phyloP scores from a whole-genome alignment of 2,329 filamentous ascomycete species.

The Claviceps digitariae region DNA sequence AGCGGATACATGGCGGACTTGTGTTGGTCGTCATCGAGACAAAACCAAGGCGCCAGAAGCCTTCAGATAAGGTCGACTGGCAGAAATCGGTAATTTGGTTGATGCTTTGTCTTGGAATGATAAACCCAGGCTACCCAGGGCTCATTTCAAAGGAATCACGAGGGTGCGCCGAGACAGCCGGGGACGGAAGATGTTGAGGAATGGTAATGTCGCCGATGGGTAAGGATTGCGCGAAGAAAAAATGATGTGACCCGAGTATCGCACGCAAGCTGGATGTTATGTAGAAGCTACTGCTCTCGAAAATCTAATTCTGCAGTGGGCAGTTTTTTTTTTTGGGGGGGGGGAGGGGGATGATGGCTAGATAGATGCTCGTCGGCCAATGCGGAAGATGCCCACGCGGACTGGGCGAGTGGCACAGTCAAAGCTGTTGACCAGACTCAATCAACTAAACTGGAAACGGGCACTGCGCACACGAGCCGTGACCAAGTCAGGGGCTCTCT shows the following conservation, averaged over 20 bases:
- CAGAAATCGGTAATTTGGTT: too few species aligned
- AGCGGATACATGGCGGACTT: slow-evolving; percentile 6
- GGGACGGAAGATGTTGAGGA: background rate
- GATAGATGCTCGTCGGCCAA: background rate
- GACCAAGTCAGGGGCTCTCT: background rate
- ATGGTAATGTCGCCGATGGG: background rate
- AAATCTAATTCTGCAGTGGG: background rate
- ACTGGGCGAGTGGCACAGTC: background rate
- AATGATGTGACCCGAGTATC: background rate
- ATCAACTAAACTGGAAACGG: background rate
- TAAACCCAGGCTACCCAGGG: background rate
- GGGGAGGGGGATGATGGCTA: too few species aligned
- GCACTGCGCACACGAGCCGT: background rate
- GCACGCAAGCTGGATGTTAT: background rate
- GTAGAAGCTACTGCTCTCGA: background rate
- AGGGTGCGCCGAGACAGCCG: background rate
- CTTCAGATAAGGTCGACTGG: background rate
- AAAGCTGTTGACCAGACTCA: background rate
- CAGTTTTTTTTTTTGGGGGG: too few species aligned
- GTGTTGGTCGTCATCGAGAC: slow-evolving; percentile 3
- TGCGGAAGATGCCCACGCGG: background rate
- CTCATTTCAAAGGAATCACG: background rate
- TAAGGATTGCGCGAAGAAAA: too few species aligned
- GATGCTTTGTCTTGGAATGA: background rate
- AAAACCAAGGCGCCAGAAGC: background rate